Evolutionary conservation across 2,329 filamentous ascomycete genomes (phyloP).

Genomic region (Cladophialophora exuberans): DNA sequence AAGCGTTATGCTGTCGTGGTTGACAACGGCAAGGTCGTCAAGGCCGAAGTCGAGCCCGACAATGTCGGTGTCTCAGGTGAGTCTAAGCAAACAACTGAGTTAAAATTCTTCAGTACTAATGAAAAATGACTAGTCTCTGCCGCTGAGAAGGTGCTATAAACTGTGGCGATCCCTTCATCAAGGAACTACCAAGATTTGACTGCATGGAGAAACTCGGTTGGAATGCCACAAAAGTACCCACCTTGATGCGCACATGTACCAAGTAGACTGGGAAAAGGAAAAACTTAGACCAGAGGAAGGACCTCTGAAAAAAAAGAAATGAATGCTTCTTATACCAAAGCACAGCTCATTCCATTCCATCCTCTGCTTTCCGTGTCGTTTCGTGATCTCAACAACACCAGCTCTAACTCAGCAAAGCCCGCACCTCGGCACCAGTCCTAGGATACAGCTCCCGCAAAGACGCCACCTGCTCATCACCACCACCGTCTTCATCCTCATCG

Average conservation of each 20-base stretch:
- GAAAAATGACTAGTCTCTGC: slow-evolving; percentile 26
- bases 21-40: slow-evolving; percentile 82
- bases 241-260: no score
- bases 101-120: slow-evolving; percentile 2
- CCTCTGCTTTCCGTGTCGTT: no score
- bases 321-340: no score
- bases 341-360: no score
- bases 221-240: no score
- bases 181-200: background rate
- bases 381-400: no score
- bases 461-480: slow-evolving; percentile 18
- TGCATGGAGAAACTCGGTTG: no score
- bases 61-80: slow-evolving; percentile 79
- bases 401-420: slow-evolving; percentile 60
- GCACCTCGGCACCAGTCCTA: slow-evolving; percentile 66
- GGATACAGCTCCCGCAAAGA: slow-evolving; percentile 62
- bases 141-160: slow-evolving; percentile 32
- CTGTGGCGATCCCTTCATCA: no score
- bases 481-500: slow-evolving; percentile 9
- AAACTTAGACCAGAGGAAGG: no score
- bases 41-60: slow-evolving; percentile 82
- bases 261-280: no score
- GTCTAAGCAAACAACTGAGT: slow-evolving; percentile 12
- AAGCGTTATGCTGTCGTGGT: slow-evolving; percentile 87
- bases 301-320: no score